These are phyloP conservation scores for Trametes villosa DNA, from an alignment of 768 basidiomycete genomes.

Conservation along the genomic window DNA sequence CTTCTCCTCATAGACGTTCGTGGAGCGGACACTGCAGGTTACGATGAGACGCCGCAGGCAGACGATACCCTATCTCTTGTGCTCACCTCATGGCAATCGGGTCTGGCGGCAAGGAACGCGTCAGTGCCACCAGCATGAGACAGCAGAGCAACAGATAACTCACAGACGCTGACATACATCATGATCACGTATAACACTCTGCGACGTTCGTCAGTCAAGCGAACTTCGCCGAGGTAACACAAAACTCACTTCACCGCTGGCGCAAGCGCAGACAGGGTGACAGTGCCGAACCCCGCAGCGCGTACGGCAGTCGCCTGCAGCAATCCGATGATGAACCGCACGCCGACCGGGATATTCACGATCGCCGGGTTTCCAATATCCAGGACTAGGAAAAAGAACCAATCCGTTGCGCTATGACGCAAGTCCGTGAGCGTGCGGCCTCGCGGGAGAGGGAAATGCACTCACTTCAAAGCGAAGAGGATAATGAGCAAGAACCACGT, in stretches of 20 bases:
- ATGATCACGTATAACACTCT: slow-evolving; percentile 88
- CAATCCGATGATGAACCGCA: slow-evolving; percentile 72
- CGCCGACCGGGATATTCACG: slow-evolving; percentile 67
- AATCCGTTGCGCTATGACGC: slow-evolving; percentile 71
- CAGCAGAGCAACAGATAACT: slow-evolving; percentile 39
- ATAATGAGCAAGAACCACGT: slow-evolving; percentile 87
- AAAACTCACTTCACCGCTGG: slow-evolving; percentile 82
- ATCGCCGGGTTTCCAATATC: slow-evolving; percentile 82
- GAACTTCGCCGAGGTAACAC: neutral
- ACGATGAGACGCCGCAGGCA: neutral
- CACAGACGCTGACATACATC: slow-evolving; percentile 91
- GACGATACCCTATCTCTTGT: neutral
- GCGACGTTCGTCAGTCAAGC: neutral
- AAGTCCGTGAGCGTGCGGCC: neutral
- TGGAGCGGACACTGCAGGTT: slow-evolving; percentile 79
- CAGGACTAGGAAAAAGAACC: slow-evolving; percentile 86
- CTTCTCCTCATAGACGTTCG: slow-evolving; percentile 92
- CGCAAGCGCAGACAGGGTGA: slow-evolving; percentile 72
- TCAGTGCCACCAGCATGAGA: slow-evolving; percentile 20
- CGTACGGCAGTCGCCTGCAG: slow-evolving; percentile 84
- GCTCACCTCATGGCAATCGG: slow-evolving; percentile 80
- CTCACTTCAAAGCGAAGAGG: slow-evolving; percentile 72
- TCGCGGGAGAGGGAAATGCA: slow-evolving; percentile 1
- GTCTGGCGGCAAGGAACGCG: slow-evolving; percentile 44
- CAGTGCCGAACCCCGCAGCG: slow-evolving; percentile 85